phyloP scores from a whole-genome alignment of 2,329 filamentous ascomycete genomes.

The Corynespora cassiicola region DNA sequence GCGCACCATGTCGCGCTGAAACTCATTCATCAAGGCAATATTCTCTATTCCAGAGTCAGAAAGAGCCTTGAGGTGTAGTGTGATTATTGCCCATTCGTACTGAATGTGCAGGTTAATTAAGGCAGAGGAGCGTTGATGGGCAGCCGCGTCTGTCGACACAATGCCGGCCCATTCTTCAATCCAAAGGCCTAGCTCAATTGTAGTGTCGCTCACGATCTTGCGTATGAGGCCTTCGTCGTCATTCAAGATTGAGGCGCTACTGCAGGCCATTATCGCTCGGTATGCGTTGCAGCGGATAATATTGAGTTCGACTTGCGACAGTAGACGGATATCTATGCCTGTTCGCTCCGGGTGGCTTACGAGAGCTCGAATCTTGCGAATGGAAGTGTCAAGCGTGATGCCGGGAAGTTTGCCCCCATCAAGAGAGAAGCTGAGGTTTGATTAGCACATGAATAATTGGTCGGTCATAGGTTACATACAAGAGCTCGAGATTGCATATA shows the following conservation, averaged over 20 bases:
- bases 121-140: constrained; percentile 23
- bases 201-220: constrained; percentile 26
- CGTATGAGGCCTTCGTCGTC: constrained; percentile 26
- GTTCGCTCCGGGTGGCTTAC: constrained; percentile 53
- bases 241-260: constrained; percentile 10
- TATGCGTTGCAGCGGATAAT: constrained; percentile 45
- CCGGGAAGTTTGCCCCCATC: constrained; percentile 54
- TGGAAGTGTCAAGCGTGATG: constrained; percentile 42
- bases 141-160: constrained; percentile 19
- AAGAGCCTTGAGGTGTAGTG: constrained; percentile 59
- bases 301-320: constrained; percentile 61
- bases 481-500: constrained; percentile 59
- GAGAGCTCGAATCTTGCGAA: constrained; percentile 54
- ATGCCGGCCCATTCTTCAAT: constrained; percentile 49
- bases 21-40: constrained; percentile 57
- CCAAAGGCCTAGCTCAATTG: constrained; percentile 42
- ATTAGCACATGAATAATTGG: background rate
- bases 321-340: constrained; percentile 57
- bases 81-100: constrained; percentile 61
- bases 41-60: constrained; percentile 58
- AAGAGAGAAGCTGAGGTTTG: constrained; percentile 46
- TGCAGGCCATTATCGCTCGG: constrained; percentile 20
- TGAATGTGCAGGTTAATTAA: constrained; percentile 59
- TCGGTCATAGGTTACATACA: constrained; percentile 21
- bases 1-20: constrained; percentile 56